Conservation (phyloP, 2,329 filamentous ascomycete species). For the Teratosphaeria nubilosa region DNA sequence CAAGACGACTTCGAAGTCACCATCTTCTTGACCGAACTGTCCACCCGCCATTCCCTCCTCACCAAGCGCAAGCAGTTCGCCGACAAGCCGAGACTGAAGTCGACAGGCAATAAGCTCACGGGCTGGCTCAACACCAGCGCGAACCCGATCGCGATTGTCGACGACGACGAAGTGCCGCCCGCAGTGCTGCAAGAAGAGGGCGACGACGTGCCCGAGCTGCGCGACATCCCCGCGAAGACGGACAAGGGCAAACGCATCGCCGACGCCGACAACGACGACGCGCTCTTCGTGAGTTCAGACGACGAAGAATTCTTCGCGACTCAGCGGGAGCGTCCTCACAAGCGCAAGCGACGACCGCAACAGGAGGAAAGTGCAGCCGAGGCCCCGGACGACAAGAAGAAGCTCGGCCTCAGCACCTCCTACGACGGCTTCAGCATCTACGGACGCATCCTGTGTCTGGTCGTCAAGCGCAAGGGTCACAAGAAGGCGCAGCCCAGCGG, state of each 20-base stretch:
- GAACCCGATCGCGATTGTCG: slow-evolving; percentile 32
- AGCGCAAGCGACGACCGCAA: slow-evolving; percentile 12
- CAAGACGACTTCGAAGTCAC: slow-evolving; percentile 95
- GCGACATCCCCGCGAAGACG: slow-evolving; percentile 45
- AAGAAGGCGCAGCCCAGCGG: slow-evolving; percentile 28
- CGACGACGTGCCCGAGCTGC: slow-evolving; percentile 40
- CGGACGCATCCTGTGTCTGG: slow-evolving; percentile 80
- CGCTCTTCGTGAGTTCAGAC: slow-evolving; percentile 28
- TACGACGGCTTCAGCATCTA: slow-evolving; percentile 97
- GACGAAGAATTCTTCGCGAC: slow-evolving; percentile 26
- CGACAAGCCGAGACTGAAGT: slow-evolving; percentile 33
- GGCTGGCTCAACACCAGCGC: slow-evolving; percentile 35
- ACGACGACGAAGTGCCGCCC: slow-evolving; percentile 39
- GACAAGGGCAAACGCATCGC: slow-evolving; percentile 12
- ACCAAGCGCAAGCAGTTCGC: slow-evolving; percentile 68
- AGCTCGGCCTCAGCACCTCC: slow-evolving; percentile 70
- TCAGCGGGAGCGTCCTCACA: slow-evolving; percentile 14
- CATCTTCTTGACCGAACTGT: slow-evolving; percentile 82
- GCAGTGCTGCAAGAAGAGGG: slow-evolving; percentile 45
- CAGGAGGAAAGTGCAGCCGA: slow-evolving; percentile 3
- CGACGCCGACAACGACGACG: slow-evolving; percentile 18
- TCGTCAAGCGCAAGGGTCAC: slow-evolving; percentile 63
- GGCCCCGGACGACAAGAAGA: slow-evolving; percentile 69
- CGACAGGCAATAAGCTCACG: slow-evolving; percentile 38
- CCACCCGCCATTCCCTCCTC: slow-evolving; percentile 74